These are phyloP conservation scores for Colletotrichum sp. DNA, from an alignment of 2,329 filamentous ascomycete species.

Conservation along the genomic window DNA sequence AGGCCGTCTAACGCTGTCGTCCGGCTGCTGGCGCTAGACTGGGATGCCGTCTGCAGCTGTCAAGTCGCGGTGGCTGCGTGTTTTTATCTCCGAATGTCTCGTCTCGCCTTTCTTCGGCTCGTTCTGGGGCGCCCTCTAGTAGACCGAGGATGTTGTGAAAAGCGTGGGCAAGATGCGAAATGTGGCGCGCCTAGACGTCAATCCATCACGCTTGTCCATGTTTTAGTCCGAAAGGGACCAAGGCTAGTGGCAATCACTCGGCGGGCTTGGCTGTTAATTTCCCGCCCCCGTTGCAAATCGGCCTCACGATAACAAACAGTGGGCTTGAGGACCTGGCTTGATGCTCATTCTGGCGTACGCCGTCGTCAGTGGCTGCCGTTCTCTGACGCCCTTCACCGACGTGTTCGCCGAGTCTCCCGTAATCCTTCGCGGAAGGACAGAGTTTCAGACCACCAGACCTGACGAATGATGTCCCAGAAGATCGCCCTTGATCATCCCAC, in stretches of 20 bases:
- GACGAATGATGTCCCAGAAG: not conserved
- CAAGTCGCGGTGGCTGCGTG: not conserved
- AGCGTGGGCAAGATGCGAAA: not conserved
- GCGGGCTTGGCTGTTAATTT: not conserved
- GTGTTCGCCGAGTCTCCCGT: not conserved
- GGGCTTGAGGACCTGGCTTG: not conserved
- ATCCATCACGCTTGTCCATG: not conserved
- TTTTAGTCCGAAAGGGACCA: not conserved
- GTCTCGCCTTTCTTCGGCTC: not conserved
- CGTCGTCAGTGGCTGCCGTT: not conserved
- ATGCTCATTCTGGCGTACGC: not conserved
- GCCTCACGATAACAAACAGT: not conserved
- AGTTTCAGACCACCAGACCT: not conserved
- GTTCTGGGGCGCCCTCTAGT: not conserved
- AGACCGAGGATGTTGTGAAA: not conserved
- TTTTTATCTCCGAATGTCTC: not conserved
- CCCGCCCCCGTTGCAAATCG: not conserved
- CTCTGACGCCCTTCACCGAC: not conserved
- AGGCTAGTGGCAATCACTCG: constrained; percentile 1
- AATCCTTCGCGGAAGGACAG: not conserved
- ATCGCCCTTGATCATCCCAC: constrained; percentile 1
- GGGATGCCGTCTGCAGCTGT: constrained; percentile 1
- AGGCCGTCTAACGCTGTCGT: not conserved
- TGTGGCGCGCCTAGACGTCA: not conserved
- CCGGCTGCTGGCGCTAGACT: not conserved